These are phyloP conservation scores for Ustilago bromivora DNA, from an alignment of 1,284 basidiomycete genomes.

Conservation along the genomic window DNA sequence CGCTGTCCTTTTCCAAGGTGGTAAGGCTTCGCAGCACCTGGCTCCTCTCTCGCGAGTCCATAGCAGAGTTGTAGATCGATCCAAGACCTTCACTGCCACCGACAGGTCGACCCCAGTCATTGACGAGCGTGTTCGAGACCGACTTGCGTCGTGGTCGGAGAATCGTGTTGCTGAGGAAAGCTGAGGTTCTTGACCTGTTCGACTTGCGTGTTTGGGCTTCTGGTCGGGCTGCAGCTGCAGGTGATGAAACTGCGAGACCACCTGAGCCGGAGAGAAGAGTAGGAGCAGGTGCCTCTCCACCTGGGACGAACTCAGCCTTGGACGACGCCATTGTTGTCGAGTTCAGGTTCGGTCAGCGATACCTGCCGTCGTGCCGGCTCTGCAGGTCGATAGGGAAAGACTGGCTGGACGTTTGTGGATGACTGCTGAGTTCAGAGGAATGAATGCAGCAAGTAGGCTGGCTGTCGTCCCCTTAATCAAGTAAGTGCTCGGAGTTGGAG, in stretches of 20 bases:
- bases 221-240: conserved; percentile 3
- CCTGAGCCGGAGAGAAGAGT: conserved; percentile 10
- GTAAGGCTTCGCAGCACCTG: conserved; percentile 51
- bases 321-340: conserved; percentile 19
- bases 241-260: background rate
- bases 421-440: background rate
- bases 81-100: conserved; percentile 51
- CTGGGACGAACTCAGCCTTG: conserved; percentile 31
- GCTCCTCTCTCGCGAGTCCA: conserved; percentile 33
- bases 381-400: background rate
- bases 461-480: background rate
- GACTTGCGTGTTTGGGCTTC: conserved; percentile 25
- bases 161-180: conserved; percentile 28
- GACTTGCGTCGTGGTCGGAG: conserved; percentile 29
- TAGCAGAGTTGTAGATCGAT: conserved; percentile 34
- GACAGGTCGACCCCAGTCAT: conserved; percentile 45
- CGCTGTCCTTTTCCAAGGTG: conserved; percentile 35
- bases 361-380: background rate
- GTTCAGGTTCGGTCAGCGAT: background rate
- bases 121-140: conserved; percentile 7
- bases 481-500: background rate
- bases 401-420: background rate
- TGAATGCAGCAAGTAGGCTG: background rate
- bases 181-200: conserved; percentile 22
- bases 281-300: conserved; percentile 9